Evolutionary conservation across 2,329 filamentous ascomycete genomes (phyloP).

Genomic region (Stemphylium vesicarium): DNA sequence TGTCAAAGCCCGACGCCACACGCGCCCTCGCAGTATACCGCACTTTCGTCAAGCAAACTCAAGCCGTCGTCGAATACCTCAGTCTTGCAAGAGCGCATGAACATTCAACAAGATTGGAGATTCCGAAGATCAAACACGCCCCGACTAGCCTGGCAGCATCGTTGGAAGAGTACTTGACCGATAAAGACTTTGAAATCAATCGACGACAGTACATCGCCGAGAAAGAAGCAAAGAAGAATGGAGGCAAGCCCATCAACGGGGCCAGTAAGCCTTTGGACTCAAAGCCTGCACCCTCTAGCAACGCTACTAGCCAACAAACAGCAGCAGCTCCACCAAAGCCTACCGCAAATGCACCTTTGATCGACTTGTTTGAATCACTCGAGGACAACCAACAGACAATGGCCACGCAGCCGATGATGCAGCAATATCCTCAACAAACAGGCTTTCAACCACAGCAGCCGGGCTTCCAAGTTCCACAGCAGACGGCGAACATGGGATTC

Average conservation of each 20-base stretch:
- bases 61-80: slow-evolving; percentile 89
- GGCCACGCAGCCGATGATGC: slow-evolving; percentile 41
- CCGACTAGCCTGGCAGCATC: slow-evolving; percentile 89
- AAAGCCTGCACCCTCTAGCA: slow-evolving; percentile 35
- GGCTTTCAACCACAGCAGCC: slow-evolving; percentile 28
- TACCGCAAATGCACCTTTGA: slow-evolving; percentile 36
- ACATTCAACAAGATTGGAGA: slow-evolving; percentile 88
- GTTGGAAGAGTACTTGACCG: slow-evolving; percentile 91
- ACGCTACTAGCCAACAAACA: slow-evolving; percentile 32
- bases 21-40: slow-evolving; percentile 91
- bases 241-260: slow-evolving; percentile 49
- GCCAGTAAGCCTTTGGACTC: slow-evolving; percentile 48
- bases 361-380: slow-evolving; percentile 43
- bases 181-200: slow-evolving; percentile 94
- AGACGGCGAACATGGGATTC: slow-evolving; percentile 41
- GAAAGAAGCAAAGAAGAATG: slow-evolving; percentile 72
- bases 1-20: slow-evolving; percentile 93
- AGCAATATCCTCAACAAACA: slow-evolving; percentile 43
- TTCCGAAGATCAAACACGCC: slow-evolving; percentile 96
- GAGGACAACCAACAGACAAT: slow-evolving; percentile 47
- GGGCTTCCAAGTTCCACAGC: slow-evolving; percentile 50
- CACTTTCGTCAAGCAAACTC: slow-evolving; percentile 88
- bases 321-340: slow-evolving; percentile 27
- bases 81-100: slow-evolving; percentile 88
- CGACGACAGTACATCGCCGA: slow-evolving; percentile 89